phyloP scores from a whole-genome alignment of 371 early-diverging fungal genomes.

The Mortierella polycephala region DNA sequence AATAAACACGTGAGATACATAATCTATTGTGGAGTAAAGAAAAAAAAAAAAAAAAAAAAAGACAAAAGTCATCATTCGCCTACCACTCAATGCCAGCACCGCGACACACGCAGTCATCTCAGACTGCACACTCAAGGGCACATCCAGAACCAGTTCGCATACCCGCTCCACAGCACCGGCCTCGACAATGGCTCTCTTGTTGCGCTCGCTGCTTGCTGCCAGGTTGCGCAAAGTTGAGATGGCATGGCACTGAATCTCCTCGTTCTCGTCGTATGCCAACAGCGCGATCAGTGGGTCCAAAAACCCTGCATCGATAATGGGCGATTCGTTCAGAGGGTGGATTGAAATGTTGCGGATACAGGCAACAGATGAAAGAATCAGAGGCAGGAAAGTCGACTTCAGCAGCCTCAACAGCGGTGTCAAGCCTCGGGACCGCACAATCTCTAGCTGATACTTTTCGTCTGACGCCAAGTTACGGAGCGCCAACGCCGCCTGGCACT shows the following conservation, averaged over 20 bases:
- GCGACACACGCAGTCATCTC: slow-evolving; percentile 93
- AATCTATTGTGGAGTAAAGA: not conserved
- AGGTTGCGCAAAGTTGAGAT: slow-evolving; percentile 89
- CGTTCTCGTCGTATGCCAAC: slow-evolving; percentile 77
- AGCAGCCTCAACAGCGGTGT: slow-evolving; percentile 78
- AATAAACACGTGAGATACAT: no score
- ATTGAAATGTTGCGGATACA: slow-evolving; percentile 95
- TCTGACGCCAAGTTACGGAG: slow-evolving; percentile 93
- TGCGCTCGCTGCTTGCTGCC: slow-evolving; percentile 84
- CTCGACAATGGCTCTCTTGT: slow-evolving; percentile 82
- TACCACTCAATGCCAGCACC: slow-evolving; percentile 81
- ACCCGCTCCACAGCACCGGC: slow-evolving; percentile 86
- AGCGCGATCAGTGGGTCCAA: slow-evolving; percentile 80
- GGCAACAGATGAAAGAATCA: slow-evolving; percentile 91
- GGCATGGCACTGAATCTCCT: slow-evolving; percentile 90
- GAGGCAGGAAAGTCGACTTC: slow-evolving; percentile 80
- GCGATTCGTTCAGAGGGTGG: slow-evolving; percentile 86
- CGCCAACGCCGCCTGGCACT: slow-evolving; percentile 91
- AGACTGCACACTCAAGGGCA: slow-evolving; percentile 74
- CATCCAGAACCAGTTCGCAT: slow-evolving; percentile 67
- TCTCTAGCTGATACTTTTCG: slow-evolving; percentile 86
- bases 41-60: not conserved
- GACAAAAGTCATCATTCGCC: not conserved
- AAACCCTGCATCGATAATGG: slow-evolving; percentile 86
- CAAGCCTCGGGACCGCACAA: slow-evolving; percentile 84